Percentiles rank a stretch among this genome's conserved stretches.
Evolutionary conservation across 2,329 filamentous ascomycete genomes (phyloP).

Genomic region (Pleurostoma richardsiae): DNA sequence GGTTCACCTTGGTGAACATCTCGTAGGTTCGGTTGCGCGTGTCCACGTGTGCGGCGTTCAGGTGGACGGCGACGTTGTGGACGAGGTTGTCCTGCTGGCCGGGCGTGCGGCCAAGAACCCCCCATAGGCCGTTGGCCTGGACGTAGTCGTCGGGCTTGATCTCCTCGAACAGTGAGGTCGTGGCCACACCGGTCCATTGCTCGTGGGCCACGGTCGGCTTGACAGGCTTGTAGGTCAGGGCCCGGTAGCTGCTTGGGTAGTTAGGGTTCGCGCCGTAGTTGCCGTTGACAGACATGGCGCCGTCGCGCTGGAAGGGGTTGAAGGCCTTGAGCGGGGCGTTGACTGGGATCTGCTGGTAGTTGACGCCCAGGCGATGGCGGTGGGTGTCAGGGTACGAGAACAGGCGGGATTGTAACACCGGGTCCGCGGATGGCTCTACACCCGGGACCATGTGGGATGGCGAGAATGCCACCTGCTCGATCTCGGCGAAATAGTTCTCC

Average conservation of each 20-base stretch:
- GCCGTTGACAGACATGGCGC: slow-evolving; percentile 62
- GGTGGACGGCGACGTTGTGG: slow-evolving; percentile 51
- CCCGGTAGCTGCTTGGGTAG: slow-evolving; percentile 47
- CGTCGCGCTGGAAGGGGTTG: slow-evolving; percentile 71
- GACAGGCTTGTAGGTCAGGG: slow-evolving; percentile 35
- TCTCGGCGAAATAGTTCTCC: slow-evolving; percentile 64
- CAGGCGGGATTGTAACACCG: slow-evolving; percentile 54
- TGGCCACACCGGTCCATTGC: slow-evolving; percentile 39
- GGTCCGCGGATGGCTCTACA: slow-evolving; percentile 56
- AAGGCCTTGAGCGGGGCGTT: slow-evolving; percentile 51
- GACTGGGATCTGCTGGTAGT: slow-evolving; percentile 61
- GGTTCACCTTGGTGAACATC: slow-evolving; percentile 55
- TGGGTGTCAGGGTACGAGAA: slow-evolving; percentile 61
- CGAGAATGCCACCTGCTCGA: slow-evolving; percentile 64
- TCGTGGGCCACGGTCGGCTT: slow-evolving; percentile 37
- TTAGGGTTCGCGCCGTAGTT: slow-evolving; percentile 58
- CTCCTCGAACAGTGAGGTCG: slow-evolving; percentile 36
- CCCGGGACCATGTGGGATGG: slow-evolving; percentile 61
- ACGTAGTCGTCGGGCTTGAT: slow-evolving; percentile 44
- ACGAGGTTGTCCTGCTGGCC: slow-evolving; percentile 60
- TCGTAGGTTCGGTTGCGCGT: slow-evolving; percentile 54
- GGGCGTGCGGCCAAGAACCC: slow-evolving; percentile 36
- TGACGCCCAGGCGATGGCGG: slow-evolving; percentile 56
- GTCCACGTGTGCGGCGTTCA: slow-evolving; percentile 46
- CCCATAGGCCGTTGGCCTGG: slow-evolving; percentile 43